Evolutionary conservation across 2,329 filamentous ascomycete genomes (phyloP).

Genomic region (Mycosphaerella sp.): DNA sequence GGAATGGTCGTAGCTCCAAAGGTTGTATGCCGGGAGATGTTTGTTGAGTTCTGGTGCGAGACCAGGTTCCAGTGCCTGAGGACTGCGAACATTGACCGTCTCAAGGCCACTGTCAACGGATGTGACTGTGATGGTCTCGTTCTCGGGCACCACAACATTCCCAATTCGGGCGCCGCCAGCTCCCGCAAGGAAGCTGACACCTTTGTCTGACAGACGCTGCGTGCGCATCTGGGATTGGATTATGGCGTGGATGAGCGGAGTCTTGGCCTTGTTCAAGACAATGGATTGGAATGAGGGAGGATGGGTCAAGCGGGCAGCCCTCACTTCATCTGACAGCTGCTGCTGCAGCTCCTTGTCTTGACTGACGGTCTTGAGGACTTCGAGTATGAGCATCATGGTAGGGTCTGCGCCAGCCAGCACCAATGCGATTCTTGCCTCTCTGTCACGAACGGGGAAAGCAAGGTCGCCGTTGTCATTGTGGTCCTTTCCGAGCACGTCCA

Average conservation of each 20-base stretch:
- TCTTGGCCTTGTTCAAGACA: conserved; percentile 2
- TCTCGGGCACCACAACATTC: background rate
- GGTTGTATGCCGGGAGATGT: conserved; percentile 11
- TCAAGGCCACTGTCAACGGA: background rate
- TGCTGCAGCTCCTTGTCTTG: conserved; percentile 14
- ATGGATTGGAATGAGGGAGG: conserved; percentile 14
- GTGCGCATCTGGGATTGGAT: conserved; percentile 17
- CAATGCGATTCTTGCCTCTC: conserved; percentile 17
- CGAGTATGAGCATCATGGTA: conserved; percentile 13
- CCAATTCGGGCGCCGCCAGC: background rate
- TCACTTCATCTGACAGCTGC: conserved; percentile 18
- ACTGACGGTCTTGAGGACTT: conserved; percentile 17
- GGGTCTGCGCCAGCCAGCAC: conserved; percentile 20
- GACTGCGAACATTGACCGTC: conserved; percentile 1
- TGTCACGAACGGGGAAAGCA: background rate
- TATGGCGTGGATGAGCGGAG: conserved; percentile 17
- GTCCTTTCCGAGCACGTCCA: background rate
- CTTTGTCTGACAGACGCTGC: conserved; percentile 5
- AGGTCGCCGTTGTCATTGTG: background rate
- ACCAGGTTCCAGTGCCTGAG: conserved; percentile 5
- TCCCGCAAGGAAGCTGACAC: conserved; percentile 10
- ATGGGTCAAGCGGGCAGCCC: background rate
- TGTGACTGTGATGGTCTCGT: background rate
- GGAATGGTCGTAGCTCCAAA: conserved; percentile 3
- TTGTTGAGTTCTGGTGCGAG: conserved; percentile 4